phyloP scores from a whole-genome alignment of 768 basidiomycete genomes.

The Tricholomella constricta region DNA sequence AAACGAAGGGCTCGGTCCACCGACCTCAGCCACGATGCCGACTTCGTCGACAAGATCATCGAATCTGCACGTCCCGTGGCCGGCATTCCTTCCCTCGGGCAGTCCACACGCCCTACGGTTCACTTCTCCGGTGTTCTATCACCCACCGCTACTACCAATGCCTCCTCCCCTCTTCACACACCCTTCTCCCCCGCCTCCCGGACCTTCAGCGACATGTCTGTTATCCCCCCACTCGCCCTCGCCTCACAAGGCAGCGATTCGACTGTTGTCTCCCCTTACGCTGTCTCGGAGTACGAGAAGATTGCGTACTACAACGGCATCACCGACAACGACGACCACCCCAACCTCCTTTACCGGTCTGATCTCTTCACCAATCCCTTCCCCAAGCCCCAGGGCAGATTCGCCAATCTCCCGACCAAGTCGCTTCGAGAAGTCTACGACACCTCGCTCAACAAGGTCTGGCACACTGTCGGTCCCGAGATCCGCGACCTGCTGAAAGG shows the following conservation, averaged over 20 bases:
- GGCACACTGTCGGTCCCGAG: conserved; percentile 39
- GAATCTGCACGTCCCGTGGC: no score
- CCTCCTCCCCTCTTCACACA: no score
- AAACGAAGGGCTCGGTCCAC: no score
- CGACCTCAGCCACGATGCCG: no score
- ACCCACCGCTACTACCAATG: no score
- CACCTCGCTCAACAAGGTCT: conserved; percentile 42
- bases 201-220: no score
- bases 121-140: no score
- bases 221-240: no score
- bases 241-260: conserved; percentile 15
- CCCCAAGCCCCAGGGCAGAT: conserved; percentile 29
- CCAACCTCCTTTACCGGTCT: conserved; percentile 37
- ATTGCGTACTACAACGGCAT: conserved; percentile 36
- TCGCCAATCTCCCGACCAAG: conserved; percentile 33
- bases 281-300: conserved; percentile 29
- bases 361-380: conserved; percentile 28
- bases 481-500: conserved; percentile 37
- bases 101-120: no score
- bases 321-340: conserved; percentile 27
- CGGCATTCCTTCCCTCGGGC: no score
- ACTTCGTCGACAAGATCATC: no score
- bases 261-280: conserved; percentile 18
- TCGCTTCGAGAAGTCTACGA: conserved; percentile 39
- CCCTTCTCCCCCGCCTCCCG: no score